A percentile compares a stretch with the other conserved stretches of the same genome.
Conservation (phyloP, 768 basidiomycete species). For the Nidularia sp. region DNA sequence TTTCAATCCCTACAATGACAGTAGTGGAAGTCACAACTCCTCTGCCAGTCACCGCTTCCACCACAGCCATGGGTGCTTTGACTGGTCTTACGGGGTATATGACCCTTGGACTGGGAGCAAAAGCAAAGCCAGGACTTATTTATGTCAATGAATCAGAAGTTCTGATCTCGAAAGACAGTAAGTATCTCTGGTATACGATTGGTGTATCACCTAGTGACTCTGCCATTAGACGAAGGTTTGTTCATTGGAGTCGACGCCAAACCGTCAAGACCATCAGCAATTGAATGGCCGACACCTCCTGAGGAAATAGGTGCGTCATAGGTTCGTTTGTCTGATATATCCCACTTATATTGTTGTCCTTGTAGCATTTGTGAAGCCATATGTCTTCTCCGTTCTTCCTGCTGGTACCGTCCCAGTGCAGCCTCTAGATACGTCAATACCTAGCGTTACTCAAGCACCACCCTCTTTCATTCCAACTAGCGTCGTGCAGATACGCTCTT, state of each 20-base stretch:
- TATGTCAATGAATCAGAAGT: slow-evolving; percentile 57
- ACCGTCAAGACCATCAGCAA: slow-evolving; percentile 37
- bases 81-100: slow-evolving; percentile 81
- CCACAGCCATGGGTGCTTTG: slow-evolving; percentile 69
- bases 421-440: slow-evolving; percentile 14
- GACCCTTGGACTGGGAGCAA: slow-evolving; percentile 75
- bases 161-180: slow-evolving; percentile 77
- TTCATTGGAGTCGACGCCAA: slow-evolving; percentile 62
- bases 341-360: neutral
- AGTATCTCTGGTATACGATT: slow-evolving; percentile 17
- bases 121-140: slow-evolving; percentile 61
- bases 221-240: slow-evolving; percentile 58
- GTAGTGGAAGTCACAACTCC: slow-evolving; percentile 51
- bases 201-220: neutral
- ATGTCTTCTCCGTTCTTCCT: slow-evolving; percentile 72
- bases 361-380: slow-evolving; percentile 71
- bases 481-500: slow-evolving; percentile 68
- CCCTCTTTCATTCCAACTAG: slow-evolving; percentile 48
- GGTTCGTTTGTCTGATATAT: no score
- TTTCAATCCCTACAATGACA: slow-evolving; percentile 57
- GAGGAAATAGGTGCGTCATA: slow-evolving; percentile 64
- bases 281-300: slow-evolving; percentile 78
- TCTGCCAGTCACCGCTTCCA: slow-evolving; percentile 37
- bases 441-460: slow-evolving; percentile 16
- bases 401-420: slow-evolving; percentile 49